Base-by-base conservation (phyloP, 2,329 filamentous ascomycete genomes). In the Aspergillus tamarii region DNA sequence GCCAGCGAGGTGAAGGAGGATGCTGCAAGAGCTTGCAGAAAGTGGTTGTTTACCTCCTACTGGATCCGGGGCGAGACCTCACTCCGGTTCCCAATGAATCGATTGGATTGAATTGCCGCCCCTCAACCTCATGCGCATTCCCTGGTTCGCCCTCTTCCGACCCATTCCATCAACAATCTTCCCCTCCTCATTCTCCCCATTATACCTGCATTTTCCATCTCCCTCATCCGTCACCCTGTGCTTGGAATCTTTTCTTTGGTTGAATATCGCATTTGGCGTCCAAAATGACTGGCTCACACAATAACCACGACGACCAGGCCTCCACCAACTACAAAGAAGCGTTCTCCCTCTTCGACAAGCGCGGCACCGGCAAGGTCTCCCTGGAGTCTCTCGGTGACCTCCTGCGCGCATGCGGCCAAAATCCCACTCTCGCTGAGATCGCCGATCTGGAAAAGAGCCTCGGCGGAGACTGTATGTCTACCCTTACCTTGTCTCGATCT, bases 271-370 rank as follows among this genome's bases (percentile, higher is more conserved):
- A 11, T 55, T 41, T 63, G 53, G 68, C 69, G 65, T 60, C 63
- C 67, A 75, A 70, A 63, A 76, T 73, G 68, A 65, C 71, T 56
- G 64, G 64, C 70, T 70, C 71, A 69, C 66, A 66, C 16, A 53
- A 66, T 48, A 28, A 39, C 52, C 60, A 70, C 56, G 57, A 73
- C 66, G 73, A 77, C 43, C 86, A 89, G 87, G 86, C 87, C 78
- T 88, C 88, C 66, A 98, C 94, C 84, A 98, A 99, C 90, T 99
- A 98, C 92, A 98, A 98, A 87, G 95, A 99, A 90, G 95, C 95
- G 73, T 99, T 99, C 83, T 94, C 94, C 75, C 91, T 99, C 80
- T 99, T 98, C 86, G 95, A 99, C 87, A 98, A 97, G 89, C 94
- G 95, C 81, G 95, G 95, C 78, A 96, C 92, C 78, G 94, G 94